Conservation (phyloP, 1,284 basidiomycete genomes). For the Bjerkandera adusta region DNA sequence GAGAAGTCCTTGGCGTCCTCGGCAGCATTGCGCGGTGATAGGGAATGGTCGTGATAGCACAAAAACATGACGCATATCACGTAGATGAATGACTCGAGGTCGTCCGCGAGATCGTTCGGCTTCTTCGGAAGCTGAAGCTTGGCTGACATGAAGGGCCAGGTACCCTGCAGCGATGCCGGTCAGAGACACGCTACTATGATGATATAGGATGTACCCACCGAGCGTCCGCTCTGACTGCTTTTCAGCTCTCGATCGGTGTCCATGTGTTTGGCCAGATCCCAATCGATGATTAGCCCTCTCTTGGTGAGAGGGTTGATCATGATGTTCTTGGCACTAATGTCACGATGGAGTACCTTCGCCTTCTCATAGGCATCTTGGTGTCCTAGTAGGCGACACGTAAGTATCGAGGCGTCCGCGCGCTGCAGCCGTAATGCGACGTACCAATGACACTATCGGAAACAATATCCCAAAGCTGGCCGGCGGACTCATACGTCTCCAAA, state of each 20-base stretch:
- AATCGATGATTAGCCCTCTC: conserved; percentile 1
- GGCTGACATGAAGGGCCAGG: conserved; percentile 6
- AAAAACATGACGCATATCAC: not conserved
- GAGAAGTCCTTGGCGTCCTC: not conserved
- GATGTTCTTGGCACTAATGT: conserved; percentile 8
- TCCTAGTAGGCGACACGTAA: too few species aligned
- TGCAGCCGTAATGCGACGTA: too few species aligned
- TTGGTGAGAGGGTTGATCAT: conserved; percentile 1
- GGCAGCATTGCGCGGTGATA: not conserved
- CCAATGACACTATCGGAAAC: not conserved
- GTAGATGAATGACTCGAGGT: conserved; percentile 10
- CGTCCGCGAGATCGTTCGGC: conserved; percentile 8
- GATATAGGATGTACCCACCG: not conserved
- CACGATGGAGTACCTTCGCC: conserved; percentile 6
- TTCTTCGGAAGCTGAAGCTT: conserved; percentile 3
- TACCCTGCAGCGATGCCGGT: conserved; percentile 3
- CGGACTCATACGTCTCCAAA: not conserved
- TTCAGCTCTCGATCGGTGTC: not conserved
- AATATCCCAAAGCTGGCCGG: not conserved
- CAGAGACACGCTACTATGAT: too few species aligned
- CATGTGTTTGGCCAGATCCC: conserved; percentile 9
- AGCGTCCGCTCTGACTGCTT: not conserved
- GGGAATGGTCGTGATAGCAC: conserved; percentile 1
- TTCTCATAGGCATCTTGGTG: conserved; percentile 6
- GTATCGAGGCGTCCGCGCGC: too few species aligned